Evolutionary conservation across 805 yeast species (phyloP).

Genomic region (Metschnikowia arizonensis): DNA sequence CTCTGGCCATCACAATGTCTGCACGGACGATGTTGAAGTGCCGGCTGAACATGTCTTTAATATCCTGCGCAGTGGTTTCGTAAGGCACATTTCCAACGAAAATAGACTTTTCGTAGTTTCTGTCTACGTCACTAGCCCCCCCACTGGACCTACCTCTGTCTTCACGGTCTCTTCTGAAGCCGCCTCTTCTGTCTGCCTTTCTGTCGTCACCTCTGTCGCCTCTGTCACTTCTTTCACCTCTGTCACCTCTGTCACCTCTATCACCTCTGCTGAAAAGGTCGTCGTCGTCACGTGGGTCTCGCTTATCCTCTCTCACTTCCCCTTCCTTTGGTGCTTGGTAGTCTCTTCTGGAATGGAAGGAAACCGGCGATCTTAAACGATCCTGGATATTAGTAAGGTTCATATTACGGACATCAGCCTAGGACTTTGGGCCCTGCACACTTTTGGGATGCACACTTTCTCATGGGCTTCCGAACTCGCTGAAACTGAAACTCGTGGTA

Average conservation of each 20-base stretch:
- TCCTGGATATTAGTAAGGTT: conserved; percentile 15
- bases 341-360: conserved; percentile 26
- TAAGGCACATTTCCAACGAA: conserved; percentile 74
- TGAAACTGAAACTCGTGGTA: background rate
- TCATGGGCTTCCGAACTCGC: no score
- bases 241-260: background rate
- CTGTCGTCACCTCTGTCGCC: conserved; percentile 12
- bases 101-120: conserved; percentile 62
- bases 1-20: conserved; percentile 73
- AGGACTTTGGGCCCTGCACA: background rate
- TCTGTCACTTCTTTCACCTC: background rate
- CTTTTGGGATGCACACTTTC: no score
- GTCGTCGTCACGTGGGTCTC: conserved; percentile 12
- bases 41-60: conserved; percentile 55
- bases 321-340: conserved; percentile 21
- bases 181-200: conserved; percentile 21
- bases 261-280: background rate
- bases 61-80: conserved; percentile 53
- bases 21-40: conserved; percentile 60
- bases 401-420: background rate
- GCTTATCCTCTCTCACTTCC: conserved; percentile 20
- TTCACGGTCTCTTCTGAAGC: conserved; percentile 7
- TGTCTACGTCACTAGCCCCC: conserved; percentile 10
- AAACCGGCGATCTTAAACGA: conserved; percentile 29
- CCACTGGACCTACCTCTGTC: conserved; percentile 23